Evolutionary conservation across 2,329 filamentous ascomycete genomes (phyloP).

Genomic region (Hypoxylon sp.): DNA sequence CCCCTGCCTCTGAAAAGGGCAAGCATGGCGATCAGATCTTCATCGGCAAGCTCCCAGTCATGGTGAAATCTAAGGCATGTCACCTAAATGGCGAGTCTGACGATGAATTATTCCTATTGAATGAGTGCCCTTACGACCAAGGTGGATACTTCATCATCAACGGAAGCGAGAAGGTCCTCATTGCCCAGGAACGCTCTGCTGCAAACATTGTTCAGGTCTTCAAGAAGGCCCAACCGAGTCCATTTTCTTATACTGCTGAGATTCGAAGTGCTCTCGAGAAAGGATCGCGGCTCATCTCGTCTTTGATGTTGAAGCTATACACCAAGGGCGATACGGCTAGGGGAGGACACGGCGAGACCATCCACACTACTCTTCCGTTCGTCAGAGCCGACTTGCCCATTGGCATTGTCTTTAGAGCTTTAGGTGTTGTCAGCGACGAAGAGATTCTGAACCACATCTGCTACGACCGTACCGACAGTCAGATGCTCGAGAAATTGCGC

Average conservation of each 20-base stretch:
- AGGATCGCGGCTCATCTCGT: constrained; percentile 93
- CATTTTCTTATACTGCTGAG: constrained; percentile 93
- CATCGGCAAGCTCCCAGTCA: constrained; percentile 95
- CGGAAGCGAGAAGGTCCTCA: constrained; percentile 97
- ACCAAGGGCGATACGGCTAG: constrained; percentile 86
- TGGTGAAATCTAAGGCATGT: constrained; percentile 98
- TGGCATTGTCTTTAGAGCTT: constrained; percentile 93
- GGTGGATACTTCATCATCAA: constrained; percentile 99
- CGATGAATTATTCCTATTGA: constrained; percentile 88
- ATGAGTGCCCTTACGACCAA: constrained; percentile 98
- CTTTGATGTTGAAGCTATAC: constrained; percentile 90
- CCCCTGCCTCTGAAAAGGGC: constrained; percentile 68
- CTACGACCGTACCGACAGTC: constrained; percentile 93
- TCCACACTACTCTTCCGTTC: constrained; percentile 92
- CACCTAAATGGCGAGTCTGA: constrained; percentile 87
- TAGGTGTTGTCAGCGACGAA: constrained; percentile 96
- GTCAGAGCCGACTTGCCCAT: constrained; percentile 95
- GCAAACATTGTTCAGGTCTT: constrained; percentile 99
- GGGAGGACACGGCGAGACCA: constrained; percentile 86
- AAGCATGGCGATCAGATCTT: constrained; percentile 80
- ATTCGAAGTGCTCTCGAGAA: constrained; percentile 97
- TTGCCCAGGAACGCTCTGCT: constrained; percentile 96
- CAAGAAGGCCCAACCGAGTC: constrained; percentile 94
- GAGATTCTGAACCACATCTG: constrained; percentile 99
- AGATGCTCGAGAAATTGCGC: constrained; percentile 97